phyloP scores from a whole-genome alignment of 768 basidiomycete species.

The Trametopsis cervina region DNA sequence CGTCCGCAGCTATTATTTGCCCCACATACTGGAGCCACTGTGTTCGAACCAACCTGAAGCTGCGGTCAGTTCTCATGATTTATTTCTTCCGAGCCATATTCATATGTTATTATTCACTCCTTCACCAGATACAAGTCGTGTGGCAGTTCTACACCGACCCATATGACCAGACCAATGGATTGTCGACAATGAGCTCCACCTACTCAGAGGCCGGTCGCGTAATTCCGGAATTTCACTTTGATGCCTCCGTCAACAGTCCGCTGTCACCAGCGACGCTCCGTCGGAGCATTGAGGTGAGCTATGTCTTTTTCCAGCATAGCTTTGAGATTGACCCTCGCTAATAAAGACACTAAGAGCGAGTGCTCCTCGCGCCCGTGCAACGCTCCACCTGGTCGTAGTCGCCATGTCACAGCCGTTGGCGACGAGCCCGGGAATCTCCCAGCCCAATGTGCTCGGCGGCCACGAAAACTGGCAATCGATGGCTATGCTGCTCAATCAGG shows the following conservation, averaged over 20 bases:
- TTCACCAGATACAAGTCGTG: constrained; percentile 18
- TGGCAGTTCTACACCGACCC: constrained; percentile 20
- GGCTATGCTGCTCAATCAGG: constrained; percentile 9
- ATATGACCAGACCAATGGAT: neutral
- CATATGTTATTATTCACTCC: constrained; percentile 2
- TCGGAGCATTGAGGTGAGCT: constrained; percentile 16
- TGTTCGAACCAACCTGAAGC: constrained; percentile 16
- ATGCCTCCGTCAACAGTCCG: constrained; percentile 7
- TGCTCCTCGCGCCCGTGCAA: constrained; percentile 15
- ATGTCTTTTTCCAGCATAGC: constrained; percentile 6
- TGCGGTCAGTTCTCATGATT: constrained; percentile 14
- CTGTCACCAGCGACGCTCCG: constrained; percentile 15
- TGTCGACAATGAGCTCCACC: constrained; percentile 3
- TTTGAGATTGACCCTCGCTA: neutral
- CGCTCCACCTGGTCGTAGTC: constrained; percentile 47
- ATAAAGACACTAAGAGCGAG: neutral
- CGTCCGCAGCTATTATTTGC: constrained; percentile 19
- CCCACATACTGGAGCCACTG: constrained; percentile 20
- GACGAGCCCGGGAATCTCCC: neutral
- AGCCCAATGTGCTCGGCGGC: neutral
- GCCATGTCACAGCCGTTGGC: constrained; percentile 38
- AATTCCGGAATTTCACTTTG: constrained; percentile 17
- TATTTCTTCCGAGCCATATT: neutral
- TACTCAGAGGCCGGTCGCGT: constrained; percentile 6
- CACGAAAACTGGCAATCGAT: neutral